phyloP scores from a whole-genome alignment of 805 yeast genomes.

The Yamadazyma sp. region DNA sequence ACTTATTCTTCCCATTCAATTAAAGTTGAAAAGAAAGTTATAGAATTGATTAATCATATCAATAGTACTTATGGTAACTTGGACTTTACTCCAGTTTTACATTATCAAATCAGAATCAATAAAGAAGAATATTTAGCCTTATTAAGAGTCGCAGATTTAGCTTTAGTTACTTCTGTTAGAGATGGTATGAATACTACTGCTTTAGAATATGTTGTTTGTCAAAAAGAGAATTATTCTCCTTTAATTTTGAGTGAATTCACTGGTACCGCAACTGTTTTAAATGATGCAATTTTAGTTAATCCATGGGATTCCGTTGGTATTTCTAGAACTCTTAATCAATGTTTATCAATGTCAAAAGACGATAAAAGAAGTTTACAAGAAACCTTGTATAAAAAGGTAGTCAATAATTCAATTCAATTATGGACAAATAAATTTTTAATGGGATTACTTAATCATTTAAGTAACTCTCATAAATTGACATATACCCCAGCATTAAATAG shows the following conservation, averaged over 20 bases:
- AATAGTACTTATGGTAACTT: constrained; percentile 83
- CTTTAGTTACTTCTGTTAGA: constrained; percentile 83
- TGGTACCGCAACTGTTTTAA: constrained; percentile 73
- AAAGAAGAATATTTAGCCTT: constrained; percentile 88
- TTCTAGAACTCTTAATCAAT: constrained; percentile 74
- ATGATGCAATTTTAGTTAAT: constrained; percentile 77
- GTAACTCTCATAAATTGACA: constrained; percentile 42
- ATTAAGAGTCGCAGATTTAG: constrained; percentile 84
- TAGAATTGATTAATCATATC: constrained; percentile 77
- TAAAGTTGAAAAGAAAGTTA: constrained; percentile 74
- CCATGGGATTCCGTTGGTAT: constrained; percentile 98
- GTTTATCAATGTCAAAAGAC: constrained; percentile 53
- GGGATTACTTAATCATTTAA: constrained; percentile 42
- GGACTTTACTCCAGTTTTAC: constrained; percentile 84
- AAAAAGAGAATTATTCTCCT: constrained; percentile 69
- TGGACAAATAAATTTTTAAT: constrained; percentile 72
- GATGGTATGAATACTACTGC: constrained; percentile 98
- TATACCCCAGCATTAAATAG: constrained; percentile 73
- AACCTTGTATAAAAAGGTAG: constrained; percentile 61
- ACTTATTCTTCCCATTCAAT: constrained; percentile 52
- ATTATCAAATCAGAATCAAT: constrained; percentile 85
- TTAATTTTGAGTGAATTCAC: constrained; percentile 89
- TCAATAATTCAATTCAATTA: constrained; percentile 67
- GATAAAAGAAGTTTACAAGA: constrained; percentile 46
- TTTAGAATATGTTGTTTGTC: constrained; percentile 86